Evolutionary conservation across 768 basidiomycete genomes (phyloP), one percentile per base, ranked within the genome.

Genomic region (Termitomyces sp.): DNA sequence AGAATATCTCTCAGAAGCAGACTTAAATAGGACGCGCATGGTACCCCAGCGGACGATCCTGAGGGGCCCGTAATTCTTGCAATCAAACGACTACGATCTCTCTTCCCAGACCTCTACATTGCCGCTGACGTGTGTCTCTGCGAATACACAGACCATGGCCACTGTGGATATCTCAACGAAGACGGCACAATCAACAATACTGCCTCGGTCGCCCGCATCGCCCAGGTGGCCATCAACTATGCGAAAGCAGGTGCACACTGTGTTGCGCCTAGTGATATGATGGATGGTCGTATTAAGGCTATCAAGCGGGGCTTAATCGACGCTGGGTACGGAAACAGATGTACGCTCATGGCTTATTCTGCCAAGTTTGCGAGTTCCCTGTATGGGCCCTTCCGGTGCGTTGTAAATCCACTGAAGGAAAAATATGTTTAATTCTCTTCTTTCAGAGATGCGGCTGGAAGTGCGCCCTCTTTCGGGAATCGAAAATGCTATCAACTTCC

Each of bases 201-300:
- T 10, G 86, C 86, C 18, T 95, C 92, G 22, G 91, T 92, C 13
- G 76, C 78, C n/a, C 88, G 97, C 60, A 88, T 99, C 60, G 93
- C 92, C 0, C 77, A 97, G 66, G 95, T 99, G 26, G 94, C 97
- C 0, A 77, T 98, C 47, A 86, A 81, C 66, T 99, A 99, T 63
- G 97, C 95, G 0, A 77, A 80, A 54, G 97, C 97, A 0, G 97
- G 97, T n/a, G 97, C 94, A 1, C 93, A 98, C 71, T 94, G 94
- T 66, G 95, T 99, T 57, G 97, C 97, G 2, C 97, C 97, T 7
- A 97, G 94, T 67, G 97, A 98, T 72, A 99, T 99, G 97, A 98
- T 98, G 94, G 97, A 99, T 69, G 97, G 96, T 0, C 80, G 96
- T 20, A 86, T 99, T 61, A 85, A 83, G 61, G 85, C 85, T 14